Evolutionary conservation across 208 protist genomes (phyloP).

Genomic region (Leishmania tarentolae): DNA sequence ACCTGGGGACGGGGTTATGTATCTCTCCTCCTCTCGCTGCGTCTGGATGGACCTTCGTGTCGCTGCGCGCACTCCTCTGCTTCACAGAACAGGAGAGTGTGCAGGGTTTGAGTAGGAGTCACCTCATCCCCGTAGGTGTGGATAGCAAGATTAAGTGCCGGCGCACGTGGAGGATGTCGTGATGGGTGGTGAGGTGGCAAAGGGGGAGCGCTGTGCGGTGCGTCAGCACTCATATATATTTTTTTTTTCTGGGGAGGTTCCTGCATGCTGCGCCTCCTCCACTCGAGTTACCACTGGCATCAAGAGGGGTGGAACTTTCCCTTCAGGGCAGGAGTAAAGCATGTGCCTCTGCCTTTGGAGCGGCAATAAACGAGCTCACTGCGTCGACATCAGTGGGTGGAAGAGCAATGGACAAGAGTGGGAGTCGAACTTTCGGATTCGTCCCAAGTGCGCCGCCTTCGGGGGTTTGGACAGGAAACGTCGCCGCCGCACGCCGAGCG

Average conservation of each 20-base stretch:
- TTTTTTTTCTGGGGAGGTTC: not conserved
- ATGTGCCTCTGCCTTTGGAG: not conserved
- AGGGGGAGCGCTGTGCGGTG: not conserved
- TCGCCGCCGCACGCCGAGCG: not conserved
- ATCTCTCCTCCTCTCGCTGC: slow-evolving; percentile 6
- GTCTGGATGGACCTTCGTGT: not conserved
- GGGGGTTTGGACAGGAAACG: not conserved
- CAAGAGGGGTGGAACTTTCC: not conserved
- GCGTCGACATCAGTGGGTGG: not conserved
- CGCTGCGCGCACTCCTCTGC: slow-evolving; percentile 21
- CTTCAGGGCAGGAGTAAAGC: not conserved
- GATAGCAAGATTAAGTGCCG: slow-evolving; percentile 16
- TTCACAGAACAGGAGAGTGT: slow-evolving; percentile 19
- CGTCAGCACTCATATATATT: not conserved
- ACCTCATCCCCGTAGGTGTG: slow-evolving; percentile 7
- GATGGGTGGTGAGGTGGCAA: not conserved
- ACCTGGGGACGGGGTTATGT: slow-evolving; percentile 14
- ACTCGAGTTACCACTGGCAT: not conserved
- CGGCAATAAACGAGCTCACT: not conserved
- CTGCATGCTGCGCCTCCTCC: not conserved
- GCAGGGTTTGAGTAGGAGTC: slow-evolving; percentile 10
- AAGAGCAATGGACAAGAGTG: slow-evolving; percentile 2
- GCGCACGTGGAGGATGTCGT: not conserved
- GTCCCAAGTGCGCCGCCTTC: not conserved
- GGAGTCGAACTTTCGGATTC: not conserved